These are phyloP conservation scores for Oxytropis ochrocephala DNA, from an alignment of 306 rosid species.

Conservation along the genomic window DNA sequence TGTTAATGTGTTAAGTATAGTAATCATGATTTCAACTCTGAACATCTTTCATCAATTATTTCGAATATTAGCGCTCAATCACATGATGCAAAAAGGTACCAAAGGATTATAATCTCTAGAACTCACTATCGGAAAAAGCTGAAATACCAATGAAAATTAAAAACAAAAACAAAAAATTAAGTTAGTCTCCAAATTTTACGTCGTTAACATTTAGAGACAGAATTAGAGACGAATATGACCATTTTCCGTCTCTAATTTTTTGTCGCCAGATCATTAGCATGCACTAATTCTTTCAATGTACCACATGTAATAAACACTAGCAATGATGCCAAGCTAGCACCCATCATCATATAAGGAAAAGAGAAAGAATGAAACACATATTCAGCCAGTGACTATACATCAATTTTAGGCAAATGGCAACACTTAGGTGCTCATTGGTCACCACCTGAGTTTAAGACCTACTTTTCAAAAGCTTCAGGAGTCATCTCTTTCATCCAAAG, in stretches of 20 bases:
- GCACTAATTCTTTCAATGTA: background rate
- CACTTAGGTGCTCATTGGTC: background rate
- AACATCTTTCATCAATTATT: no score
- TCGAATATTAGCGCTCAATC: no score
- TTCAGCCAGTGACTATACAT: background rate
- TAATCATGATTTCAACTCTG: no score
- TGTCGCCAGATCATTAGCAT: background rate
- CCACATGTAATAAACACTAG: background rate
- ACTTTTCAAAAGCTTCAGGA: constrained; percentile 19
- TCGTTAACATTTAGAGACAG: no score
- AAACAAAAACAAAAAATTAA: no score
- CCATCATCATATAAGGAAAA: constrained; percentile 10
- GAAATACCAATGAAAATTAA: no score
- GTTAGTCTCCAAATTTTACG: no score
- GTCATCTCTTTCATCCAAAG: constrained; percentile 25
- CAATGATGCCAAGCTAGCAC: constrained; percentile 7
- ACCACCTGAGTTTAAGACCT: constrained; percentile 38
- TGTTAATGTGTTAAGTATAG: no score
- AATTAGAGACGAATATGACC: no score
- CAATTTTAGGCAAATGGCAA: constrained; percentile 21
- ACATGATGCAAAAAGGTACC: no score
- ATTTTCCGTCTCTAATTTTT: no score
- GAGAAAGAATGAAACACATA: constrained; percentile 25
- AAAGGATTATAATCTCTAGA: background rate
- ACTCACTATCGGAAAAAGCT: no score